Conservation (phyloP, 75 land plant genomes). For the Isoetes taiwanensis region DNA sequence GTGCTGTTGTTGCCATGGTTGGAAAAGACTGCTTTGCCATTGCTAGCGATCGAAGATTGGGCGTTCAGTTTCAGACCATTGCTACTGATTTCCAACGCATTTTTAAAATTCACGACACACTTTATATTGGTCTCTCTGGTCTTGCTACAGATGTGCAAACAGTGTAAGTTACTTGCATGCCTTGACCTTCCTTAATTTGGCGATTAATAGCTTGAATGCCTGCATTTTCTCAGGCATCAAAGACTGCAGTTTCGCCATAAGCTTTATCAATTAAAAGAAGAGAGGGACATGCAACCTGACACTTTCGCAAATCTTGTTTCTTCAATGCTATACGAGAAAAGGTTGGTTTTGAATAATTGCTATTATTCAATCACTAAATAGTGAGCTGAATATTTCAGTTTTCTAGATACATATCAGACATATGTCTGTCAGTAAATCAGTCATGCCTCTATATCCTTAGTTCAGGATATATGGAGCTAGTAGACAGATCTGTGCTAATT, state of each 20-base stretch:
- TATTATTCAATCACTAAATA: too few species aligned
- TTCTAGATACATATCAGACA: too few species aligned
- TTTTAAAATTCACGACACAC: slow-evolving; percentile 67
- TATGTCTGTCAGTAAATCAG: too few species aligned
- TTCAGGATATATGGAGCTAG: too few species aligned
- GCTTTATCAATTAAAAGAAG: slow-evolving; percentile 80
- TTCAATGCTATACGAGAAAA: slow-evolving; percentile 88
- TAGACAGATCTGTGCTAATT: too few species aligned
- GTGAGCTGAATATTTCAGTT: too few species aligned
- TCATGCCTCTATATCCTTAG: too few species aligned
- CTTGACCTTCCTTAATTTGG: not conserved
- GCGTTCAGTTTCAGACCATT: slow-evolving; percentile 85
- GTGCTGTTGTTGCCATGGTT: slow-evolving; percentile 93
- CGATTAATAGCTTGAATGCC: not conserved
- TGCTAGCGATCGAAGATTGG: slow-evolving; percentile 86
- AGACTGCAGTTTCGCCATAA: slow-evolving; percentile 81
- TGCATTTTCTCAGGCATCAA: slow-evolving; percentile 46
- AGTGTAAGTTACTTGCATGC: slow-evolving; percentile 29
- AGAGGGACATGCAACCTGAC: slow-evolving; percentile 91
- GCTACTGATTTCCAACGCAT: slow-evolving; percentile 89
- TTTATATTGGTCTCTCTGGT: slow-evolving; percentile 84
- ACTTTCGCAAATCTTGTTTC: slow-evolving; percentile 96
- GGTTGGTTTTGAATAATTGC: slow-evolving; percentile 24
- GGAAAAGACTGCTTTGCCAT: slow-evolving; percentile 98
- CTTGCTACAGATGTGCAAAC: slow-evolving; percentile 93